Base-by-base conservation (phyloP, 208 protist species). In the Trypanosoma grayi region DNA sequence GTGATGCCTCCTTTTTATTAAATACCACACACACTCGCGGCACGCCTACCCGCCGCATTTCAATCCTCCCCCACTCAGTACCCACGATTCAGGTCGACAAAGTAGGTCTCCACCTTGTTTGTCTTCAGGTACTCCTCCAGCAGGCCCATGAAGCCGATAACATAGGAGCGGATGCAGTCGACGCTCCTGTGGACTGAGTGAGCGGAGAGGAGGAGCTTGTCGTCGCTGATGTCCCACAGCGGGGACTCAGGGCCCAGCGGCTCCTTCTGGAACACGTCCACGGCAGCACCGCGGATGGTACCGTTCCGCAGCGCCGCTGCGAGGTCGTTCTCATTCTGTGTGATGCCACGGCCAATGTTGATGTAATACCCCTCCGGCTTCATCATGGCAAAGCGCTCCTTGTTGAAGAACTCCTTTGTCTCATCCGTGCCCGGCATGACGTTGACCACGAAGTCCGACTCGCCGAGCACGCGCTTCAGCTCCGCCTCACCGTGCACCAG, bases 231-330 rank as follows among this genome's bases (percentile, higher is more conserved):
- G 4, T 60, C 63, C 84, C 86, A 95, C 14, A 93, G 37, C 5
- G 76, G 74, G n/a, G 84, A 92, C 10, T 55, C 58, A 46, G 53
- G 27, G 16, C 84, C 74, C 13, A 93, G 78, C 22, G 86, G 90
- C 70, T 95, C 86, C 57, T 55, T 63, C 65, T 88, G 64, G 53
- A 88, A 93, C 25, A 95, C 90, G 58, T 95, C 86, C 24, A 95
- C 73, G 10, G 79, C 79, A 4, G 85, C 90, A 62, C 70, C 87
- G 10, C 67, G 67, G 30, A 96, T 92, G n/a, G 64, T 66, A 40
- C 73, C 77, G 4, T 48, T 66, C 16, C 81, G 55, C 16, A 95
- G 70, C 10, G 86, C 90, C 24, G 76, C 62, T n/a, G 66, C 41
- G 22, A 95, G 51, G 58, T 89, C 85, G 4, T 55, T 66, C 52